Conservation (phyloP, 139 green algal species). For the Pleodorina starrii region DNA sequence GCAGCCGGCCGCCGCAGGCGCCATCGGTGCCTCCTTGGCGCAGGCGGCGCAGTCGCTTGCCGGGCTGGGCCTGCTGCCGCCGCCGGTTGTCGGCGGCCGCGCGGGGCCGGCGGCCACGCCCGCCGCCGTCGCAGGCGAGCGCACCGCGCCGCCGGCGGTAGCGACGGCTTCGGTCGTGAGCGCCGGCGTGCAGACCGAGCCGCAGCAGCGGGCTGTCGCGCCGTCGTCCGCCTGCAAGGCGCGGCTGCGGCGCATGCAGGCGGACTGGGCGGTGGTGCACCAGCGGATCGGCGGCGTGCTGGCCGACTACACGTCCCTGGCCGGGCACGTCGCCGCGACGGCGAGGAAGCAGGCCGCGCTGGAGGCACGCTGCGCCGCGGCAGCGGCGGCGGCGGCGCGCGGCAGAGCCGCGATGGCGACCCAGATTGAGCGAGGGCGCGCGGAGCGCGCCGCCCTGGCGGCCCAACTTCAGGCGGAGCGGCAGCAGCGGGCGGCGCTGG, state of each 20-base stretch:
- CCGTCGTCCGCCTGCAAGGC: background rate
- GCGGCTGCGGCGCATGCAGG: background rate
- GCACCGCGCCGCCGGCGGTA: background rate
- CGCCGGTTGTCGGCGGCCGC: background rate
- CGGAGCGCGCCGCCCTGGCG: background rate
- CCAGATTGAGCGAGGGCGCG: background rate
- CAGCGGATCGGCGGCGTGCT: background rate
- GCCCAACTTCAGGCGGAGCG: background rate
- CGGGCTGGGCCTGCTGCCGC: background rate
- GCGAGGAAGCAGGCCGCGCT: background rate
- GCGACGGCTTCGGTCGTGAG: background rate
- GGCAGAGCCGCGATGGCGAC: background rate
- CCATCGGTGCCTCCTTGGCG: background rate
- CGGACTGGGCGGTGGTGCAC: background rate
- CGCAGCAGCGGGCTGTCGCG: background rate
- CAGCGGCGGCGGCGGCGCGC: background rate
- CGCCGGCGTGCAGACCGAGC: background rate
- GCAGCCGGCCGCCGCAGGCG: background rate
- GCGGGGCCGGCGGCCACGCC: background rate
- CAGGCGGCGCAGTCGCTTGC: background rate
- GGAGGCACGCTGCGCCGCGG: background rate
- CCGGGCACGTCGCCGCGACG: background rate
- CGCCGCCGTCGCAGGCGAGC: background rate
- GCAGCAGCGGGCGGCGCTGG: background rate
- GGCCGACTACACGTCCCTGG: background rate